Evolutionary conservation across 2,329 filamentous ascomycete species (phyloP).

Genomic region (Penicillium decumbens): DNA sequence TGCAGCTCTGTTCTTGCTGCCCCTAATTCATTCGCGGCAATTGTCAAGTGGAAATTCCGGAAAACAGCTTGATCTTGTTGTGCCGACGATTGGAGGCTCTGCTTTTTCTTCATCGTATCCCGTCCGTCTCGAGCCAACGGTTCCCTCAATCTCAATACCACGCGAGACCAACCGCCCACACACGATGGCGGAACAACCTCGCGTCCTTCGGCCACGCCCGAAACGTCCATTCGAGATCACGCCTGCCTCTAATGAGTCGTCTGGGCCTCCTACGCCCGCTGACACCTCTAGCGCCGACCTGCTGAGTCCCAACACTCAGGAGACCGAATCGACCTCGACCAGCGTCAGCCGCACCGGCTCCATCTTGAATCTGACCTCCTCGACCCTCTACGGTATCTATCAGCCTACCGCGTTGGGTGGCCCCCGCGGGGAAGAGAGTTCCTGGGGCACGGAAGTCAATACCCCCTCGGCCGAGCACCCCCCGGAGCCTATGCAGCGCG

Average conservation of each 20-base stretch:
- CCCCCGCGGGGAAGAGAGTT: constrained; percentile 60
- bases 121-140: not conserved
- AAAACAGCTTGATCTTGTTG: not conserved
- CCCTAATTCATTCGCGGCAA: not conserved
- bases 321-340: constrained; percentile 30
- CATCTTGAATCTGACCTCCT: constrained; percentile 78
- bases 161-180: constrained; percentile 4
- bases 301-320: constrained; percentile 28
- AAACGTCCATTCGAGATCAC: constrained; percentile 65
- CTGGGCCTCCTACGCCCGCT: constrained; percentile 39
- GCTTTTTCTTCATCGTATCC: not conserved
- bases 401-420: constrained; percentile 57
- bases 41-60: not conserved
- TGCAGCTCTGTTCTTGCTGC: not conserved
- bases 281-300: constrained; percentile 36
- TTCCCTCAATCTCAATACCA: not conserved
- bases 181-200: constrained; percentile 43
- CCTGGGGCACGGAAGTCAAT: constrained; percentile 73
- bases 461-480: constrained; percentile 53
- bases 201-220: constrained; percentile 64
- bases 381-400: constrained; percentile 90
- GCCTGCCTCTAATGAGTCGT: constrained; percentile 43
- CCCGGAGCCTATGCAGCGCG: constrained; percentile 23
- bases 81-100: constrained; percentile 8
- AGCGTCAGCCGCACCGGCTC: constrained; percentile 67